These are phyloP conservation scores for Recurvomyces mirabilis DNA, from an alignment of 495 filamentous ascomycete genomes.

Conservation along the genomic window DNA sequence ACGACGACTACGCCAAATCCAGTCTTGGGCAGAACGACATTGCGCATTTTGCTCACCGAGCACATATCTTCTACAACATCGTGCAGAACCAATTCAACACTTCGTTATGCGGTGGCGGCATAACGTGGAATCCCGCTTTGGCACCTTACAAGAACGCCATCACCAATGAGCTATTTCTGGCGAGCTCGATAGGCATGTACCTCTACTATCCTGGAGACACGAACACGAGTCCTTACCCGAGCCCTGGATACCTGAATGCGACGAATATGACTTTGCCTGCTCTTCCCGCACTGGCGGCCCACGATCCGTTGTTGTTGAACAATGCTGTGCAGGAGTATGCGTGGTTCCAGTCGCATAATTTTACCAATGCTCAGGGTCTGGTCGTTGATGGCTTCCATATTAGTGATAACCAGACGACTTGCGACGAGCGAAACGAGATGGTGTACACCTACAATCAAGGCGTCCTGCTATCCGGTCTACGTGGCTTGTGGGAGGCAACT, in stretches of 20 bases:
- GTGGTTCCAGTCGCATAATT: slow-evolving; percentile 69
- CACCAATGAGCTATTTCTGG: slow-evolving; percentile 84
- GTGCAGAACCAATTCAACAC: slow-evolving; percentile 36
- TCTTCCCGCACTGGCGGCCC: slow-evolving; percentile 30
- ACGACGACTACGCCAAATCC: slow-evolving; percentile 39
- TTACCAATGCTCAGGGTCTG: slow-evolving; percentile 70
- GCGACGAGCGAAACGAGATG: slow-evolving; percentile 74
- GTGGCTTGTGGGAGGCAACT: slow-evolving; percentile 67
- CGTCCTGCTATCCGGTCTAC: slow-evolving; percentile 74
- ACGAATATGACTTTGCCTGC: slow-evolving; percentile 8
- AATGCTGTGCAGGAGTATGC: slow-evolving; percentile 67
- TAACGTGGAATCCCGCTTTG: slow-evolving; percentile 81
- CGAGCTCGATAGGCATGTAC: slow-evolving; percentile 82
- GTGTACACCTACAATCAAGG: slow-evolving; percentile 33
- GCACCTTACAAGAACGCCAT: slow-evolving; percentile 93
- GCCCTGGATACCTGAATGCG: slow-evolving; percentile 7
- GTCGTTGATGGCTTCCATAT: slow-evolving; percentile 91
- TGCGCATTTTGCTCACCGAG: slow-evolving; percentile 82
- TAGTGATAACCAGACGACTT: slow-evolving; percentile 49
- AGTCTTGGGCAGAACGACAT: slow-evolving; percentile 27
- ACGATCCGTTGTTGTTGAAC: slow-evolving; percentile 54
- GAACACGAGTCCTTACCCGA: slow-evolving; percentile 56
- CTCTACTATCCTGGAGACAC: slow-evolving; percentile 74
- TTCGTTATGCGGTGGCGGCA: slow-evolving; percentile 75
- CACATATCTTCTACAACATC: slow-evolving; percentile 81